These are phyloP conservation scores for Fusarium aywerte DNA, from an alignment of 2,329 filamentous ascomycete species.

Conservation along the genomic window DNA sequence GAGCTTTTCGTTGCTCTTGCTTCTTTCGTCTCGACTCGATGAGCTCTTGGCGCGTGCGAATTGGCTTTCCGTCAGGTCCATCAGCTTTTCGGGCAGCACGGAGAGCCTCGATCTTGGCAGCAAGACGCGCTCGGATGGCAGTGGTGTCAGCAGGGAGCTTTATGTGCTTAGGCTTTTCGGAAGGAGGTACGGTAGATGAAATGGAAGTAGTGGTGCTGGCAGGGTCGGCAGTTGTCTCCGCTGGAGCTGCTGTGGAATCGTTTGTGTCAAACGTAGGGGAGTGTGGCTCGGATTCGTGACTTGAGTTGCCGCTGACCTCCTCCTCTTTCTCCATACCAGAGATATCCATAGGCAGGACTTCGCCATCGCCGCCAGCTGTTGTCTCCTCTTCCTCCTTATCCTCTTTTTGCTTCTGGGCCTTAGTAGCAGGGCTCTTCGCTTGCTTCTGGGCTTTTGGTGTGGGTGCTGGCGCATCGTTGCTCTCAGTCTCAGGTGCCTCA, in stretches of 20 bases:
- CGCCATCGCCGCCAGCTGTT: conserved; percentile 16
- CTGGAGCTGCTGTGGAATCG: conserved; percentile 53
- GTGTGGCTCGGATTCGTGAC: conserved; percentile 61
- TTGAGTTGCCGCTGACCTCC: conserved; percentile 58
- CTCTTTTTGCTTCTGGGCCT: conserved; percentile 37
- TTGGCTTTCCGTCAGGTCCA: conserved; percentile 78
- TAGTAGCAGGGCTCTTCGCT: conserved; percentile 31
- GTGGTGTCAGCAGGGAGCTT: conserved; percentile 77
- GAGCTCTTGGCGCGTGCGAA: conserved; percentile 88
- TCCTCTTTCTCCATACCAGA: conserved; percentile 54
- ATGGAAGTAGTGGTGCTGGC: conserved; percentile 73
- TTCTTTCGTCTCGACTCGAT: conserved; percentile 90
- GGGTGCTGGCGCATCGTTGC: conserved; percentile 37
- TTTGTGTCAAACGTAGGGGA: conserved; percentile 69
- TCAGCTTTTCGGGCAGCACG: conserved; percentile 89
- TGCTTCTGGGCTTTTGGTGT: conserved; percentile 43
- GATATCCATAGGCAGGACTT: conserved; percentile 44
- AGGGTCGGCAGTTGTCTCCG: conserved; percentile 56
- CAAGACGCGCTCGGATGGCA: conserved; percentile 79
- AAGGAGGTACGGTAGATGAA: conserved; percentile 71
- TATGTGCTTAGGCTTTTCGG: conserved; percentile 72
- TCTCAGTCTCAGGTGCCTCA: conserved; percentile 51
- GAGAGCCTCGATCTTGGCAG: conserved; percentile 84
- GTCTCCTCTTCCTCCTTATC: conserved; percentile 27
- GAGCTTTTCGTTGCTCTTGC: conserved; percentile 84